Conservation (phyloP, 306 rosid species). For the Lathyrus sativus region DNA sequence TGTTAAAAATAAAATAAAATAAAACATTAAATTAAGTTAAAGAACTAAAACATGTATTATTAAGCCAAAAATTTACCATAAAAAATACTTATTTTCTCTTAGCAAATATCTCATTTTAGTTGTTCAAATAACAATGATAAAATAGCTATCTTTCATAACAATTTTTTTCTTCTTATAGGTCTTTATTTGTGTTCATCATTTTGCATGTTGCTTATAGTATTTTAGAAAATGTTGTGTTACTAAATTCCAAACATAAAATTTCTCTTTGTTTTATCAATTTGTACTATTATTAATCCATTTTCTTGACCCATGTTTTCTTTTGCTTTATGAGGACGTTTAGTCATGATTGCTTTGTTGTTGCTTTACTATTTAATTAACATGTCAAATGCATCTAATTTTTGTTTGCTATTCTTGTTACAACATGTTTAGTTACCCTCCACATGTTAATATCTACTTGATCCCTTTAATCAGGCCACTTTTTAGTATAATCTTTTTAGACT, state of each 20-base stretch:
- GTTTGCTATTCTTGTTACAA: slow-evolving; percentile 31
- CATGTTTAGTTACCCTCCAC: slow-evolving; percentile 17
- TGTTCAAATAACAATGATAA: not conserved
- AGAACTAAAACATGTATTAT: too few relatives aligned
- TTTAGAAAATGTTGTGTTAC: not conserved
- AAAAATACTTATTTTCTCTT: not conserved
- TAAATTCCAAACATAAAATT: not conserved
- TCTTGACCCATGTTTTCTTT: not conserved
- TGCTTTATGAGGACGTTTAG: slow-evolving; percentile 65
- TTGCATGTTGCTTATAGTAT: not conserved
- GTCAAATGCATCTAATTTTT: slow-evolving; percentile 29
- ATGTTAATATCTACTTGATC: not conserved
- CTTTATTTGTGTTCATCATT: not conserved
- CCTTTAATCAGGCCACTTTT: slow-evolving; percentile 21
- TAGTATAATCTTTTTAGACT: not conserved
- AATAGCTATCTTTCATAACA: not conserved
- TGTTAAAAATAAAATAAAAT: too few relatives aligned
- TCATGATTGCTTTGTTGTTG: slow-evolving; percentile 22
- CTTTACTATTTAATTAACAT: slow-evolving; percentile 12
- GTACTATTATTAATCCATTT: not conserved
- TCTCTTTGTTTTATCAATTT: not conserved
- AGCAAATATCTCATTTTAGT: not conserved
- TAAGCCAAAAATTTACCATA: too few relatives aligned
- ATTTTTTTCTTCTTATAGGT: not conserved
- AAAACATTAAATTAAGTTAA: too few relatives aligned